phyloP scores from a whole-genome alignment of 1,139 yeast genomes.

The Yamadazyma friedrichii region DNA sequence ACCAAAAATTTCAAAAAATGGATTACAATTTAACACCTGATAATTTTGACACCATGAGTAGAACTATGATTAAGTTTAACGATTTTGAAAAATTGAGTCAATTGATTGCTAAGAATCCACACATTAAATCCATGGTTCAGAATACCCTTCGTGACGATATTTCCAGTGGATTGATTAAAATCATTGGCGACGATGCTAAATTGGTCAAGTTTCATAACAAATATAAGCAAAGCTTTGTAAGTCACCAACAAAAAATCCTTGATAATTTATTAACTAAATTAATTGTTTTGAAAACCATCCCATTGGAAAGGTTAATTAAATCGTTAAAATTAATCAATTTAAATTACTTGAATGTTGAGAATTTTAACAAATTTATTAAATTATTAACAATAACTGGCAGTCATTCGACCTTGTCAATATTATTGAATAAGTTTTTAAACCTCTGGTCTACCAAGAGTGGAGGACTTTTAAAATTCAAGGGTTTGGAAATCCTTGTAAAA shows the following conservation, averaged over 20 bases:
- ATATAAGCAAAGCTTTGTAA: conserved; percentile 7
- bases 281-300: conserved; percentile 2
- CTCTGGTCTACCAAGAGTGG: conserved; percentile 9
- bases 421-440: conserved; percentile 28
- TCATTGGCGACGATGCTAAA: conserved; percentile 8
- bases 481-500: conserved; percentile 25
- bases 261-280: conserved; percentile 11
- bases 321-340: conserved; percentile 4
- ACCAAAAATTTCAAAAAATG: conserved; percentile 7
- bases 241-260: conserved; percentile 14
- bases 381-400: conserved; percentile 27
- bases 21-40: conserved; percentile 1
- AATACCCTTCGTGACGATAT: conserved; percentile 7
- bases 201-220: conserved; percentile 6
- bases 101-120: conserved; percentile 1
- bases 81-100: conserved; percentile 6
- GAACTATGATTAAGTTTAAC: conserved; percentile 8
- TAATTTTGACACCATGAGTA: conserved; percentile 9
- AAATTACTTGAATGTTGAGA: conserved; percentile 20
- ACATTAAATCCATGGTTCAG: conserved; percentile 1
- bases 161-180: conserved; percentile 10
- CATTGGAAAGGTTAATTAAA: background rate
- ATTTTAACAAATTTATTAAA: conserved; percentile 25
- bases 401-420: conserved; percentile 24
- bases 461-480: conserved; percentile 28